phyloP scores from a whole-genome alignment of 345 rosid species.

The Eutrema heterophyllum region DNA sequence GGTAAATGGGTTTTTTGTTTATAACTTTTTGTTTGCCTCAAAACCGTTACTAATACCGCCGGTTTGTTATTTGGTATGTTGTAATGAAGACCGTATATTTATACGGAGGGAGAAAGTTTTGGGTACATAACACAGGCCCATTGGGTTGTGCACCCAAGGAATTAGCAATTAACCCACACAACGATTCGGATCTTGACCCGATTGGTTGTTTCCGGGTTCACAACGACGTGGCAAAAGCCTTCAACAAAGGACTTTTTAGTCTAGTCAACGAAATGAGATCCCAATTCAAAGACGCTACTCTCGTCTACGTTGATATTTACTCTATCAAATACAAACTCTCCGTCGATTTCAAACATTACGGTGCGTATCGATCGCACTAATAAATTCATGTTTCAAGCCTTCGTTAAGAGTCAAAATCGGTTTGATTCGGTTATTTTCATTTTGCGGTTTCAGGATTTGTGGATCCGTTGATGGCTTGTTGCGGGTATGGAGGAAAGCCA shows the following conservation, averaged over 20 bases:
- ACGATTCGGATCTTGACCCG: slow-evolving; percentile 39
- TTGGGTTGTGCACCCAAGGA: slow-evolving; percentile 60
- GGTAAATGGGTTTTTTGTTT: too few relatives aligned
- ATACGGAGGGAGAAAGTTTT: slow-evolving; percentile 61
- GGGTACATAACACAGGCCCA: slow-evolving; percentile 72
- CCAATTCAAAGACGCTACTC: slow-evolving; percentile 35
- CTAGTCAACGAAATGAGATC: slow-evolving; percentile 45
- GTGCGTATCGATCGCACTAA: slow-evolving; percentile 12
- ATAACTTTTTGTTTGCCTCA: background rate
- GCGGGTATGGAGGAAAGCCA: slow-evolving; percentile 53
- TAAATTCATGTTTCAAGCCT: background rate
- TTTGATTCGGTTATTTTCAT: background rate
- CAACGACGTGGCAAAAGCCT: slow-evolving; percentile 48
- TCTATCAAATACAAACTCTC: slow-evolving; percentile 52
- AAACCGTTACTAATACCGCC: background rate
- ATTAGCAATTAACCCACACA: slow-evolving; percentile 35
- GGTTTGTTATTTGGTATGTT: background rate
- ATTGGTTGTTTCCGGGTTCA: slow-evolving; percentile 52
- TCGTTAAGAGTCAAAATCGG: background rate
- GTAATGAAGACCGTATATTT: slow-evolving; percentile 36
- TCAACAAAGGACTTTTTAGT: slow-evolving; percentile 39
- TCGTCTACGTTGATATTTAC: slow-evolving; percentile 53
- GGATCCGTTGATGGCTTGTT: slow-evolving; percentile 48
- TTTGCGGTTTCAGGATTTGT: slow-evolving; percentile 42
- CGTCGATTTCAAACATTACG: slow-evolving; percentile 36